phyloP scores from a whole-genome alignment of 108 stramenopile genomes.

The Conticribra weissflogii region DNA sequence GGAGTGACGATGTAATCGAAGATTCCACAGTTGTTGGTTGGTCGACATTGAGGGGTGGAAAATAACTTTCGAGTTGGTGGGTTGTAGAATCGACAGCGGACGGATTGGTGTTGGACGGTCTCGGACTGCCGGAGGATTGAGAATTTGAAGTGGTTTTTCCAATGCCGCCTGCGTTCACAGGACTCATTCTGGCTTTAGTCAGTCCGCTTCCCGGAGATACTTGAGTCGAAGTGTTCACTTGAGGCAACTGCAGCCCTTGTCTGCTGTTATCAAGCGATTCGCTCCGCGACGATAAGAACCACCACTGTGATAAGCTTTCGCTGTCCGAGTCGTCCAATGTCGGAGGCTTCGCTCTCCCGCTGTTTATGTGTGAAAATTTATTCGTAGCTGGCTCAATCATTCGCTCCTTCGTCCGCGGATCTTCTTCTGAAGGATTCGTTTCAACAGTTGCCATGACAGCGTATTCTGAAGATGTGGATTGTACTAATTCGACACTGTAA shows the following conservation, averaged over 20 bases:
- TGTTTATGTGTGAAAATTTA: not conserved
- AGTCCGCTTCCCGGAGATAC: not conserved
- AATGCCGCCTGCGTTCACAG: too few relatives aligned
- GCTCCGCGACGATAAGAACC: not conserved
- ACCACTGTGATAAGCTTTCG: not conserved
- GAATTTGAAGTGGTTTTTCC: too few relatives aligned
- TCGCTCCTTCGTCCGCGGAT: not conserved
- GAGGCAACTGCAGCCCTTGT: not conserved
- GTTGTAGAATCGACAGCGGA: not conserved
- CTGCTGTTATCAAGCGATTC: not conserved
- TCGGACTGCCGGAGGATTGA: too few relatives aligned
- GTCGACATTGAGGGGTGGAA: not conserved
- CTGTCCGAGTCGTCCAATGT: not conserved
- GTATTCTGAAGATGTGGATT: not conserved
- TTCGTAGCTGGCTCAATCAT: not conserved
- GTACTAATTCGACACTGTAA: not conserved
- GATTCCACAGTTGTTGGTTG: not conserved
- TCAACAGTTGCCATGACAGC: not conserved
- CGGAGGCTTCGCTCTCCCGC: too few relatives aligned
- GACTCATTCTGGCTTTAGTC: too few relatives aligned
- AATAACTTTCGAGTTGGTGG: not conserved
- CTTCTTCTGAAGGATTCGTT: not conserved
- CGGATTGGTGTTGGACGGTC: too few relatives aligned
- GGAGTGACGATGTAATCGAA: not conserved
- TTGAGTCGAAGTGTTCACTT: not conserved